These are phyloP conservation scores for Fusarium dimerum DNA, from an alignment of 2,329 filamentous ascomycete species.

Conservation along the genomic window DNA sequence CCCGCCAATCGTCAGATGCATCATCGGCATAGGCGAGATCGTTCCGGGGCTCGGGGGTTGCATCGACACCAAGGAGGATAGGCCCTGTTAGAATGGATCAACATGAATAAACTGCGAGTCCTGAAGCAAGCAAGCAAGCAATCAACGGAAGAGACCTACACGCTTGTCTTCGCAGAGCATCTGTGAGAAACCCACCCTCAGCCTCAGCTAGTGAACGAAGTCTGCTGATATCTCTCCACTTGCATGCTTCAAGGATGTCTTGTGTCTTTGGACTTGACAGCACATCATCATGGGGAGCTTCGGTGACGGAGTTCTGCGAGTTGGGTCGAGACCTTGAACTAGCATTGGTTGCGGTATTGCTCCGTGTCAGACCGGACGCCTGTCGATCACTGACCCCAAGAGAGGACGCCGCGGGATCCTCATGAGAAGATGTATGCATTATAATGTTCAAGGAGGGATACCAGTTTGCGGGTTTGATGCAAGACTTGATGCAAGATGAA, in stretches of 20 bases:
- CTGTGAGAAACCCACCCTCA: constrained; percentile 66
- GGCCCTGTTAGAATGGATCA: constrained; percentile 55
- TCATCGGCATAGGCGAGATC: constrained; percentile 8
- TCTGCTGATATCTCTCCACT: constrained; percentile 53
- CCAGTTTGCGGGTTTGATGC: background rate
- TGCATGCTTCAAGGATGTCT: constrained; percentile 58
- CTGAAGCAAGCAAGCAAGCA: background rate
- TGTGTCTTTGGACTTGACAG: constrained; percentile 34
- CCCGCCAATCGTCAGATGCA: constrained; percentile 49
- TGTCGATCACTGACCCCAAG: constrained; percentile 8
- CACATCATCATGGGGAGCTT: constrained; percentile 9
- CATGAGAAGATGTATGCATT: constrained; percentile 9
- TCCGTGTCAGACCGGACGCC: constrained; percentile 11
- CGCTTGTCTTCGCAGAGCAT: constrained; percentile 68
- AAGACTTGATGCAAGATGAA: background rate
- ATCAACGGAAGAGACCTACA: constrained; percentile 60
- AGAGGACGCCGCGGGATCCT: constrained; percentile 1
- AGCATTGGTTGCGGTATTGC: constrained; percentile 8
- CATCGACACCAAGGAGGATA: constrained; percentile 50
- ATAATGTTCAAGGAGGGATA: background rate
- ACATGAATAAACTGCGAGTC: constrained; percentile 3
- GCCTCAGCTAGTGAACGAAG: constrained; percentile 62
- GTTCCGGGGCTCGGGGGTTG: constrained; percentile 14
- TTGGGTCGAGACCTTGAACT: constrained; percentile 1
- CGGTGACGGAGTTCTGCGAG: constrained; percentile 8